Evolutionary conservation across 345 rosid genomes (phyloP), one percentile per base, ranked within the genome.

Genomic region (Hibiscus mutabilis): DNA sequence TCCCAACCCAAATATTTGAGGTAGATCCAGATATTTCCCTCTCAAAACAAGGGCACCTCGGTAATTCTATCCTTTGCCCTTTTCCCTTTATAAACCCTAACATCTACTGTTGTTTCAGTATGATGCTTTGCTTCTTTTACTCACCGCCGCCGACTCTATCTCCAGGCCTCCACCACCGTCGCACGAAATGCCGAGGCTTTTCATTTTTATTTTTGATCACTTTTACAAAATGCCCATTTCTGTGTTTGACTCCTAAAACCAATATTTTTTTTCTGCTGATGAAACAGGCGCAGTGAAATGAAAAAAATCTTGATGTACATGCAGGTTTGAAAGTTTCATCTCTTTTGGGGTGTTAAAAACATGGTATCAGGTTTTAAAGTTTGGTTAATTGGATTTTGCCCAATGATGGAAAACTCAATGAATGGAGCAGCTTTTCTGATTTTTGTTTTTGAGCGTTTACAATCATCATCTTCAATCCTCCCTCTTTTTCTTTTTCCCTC

Each of bases 371-470:
- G 7, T 10, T 19, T 53, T 55, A 9, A 55, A 21, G 21, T 37
- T 1, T 64, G 68, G 11, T 42, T 63, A 11, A 13, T 1, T 9
- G 9, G 16, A 3, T 58, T 35, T 24, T 31, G 74, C 76, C 71
- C 80, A 46, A 66, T 82, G 80, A 76, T 79, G 78, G 60, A 72
- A 62, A 58, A 73, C 35, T n/a, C 37, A 31, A 3, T 59, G 15
- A 13, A 9, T 47, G 1, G 49, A 67, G 73, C 75, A 24, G 74
- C 64, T 70, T 62, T 62, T 53, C 52, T 68, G 70, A 40, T 55
- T 46, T 71, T 76, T 0, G 19, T 12, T 69, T 68, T 51, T 53
- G 61, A 49, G 61, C 72, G 2, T 40, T 61, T 63, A 66, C 60
- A 35, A 13, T 76, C 63, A 60, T 74, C 76, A 70, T 33, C 66